Base-by-base conservation (phyloP, 2,329 filamentous ascomycete genomes). In the Dichotomopilus funicola region DNA sequence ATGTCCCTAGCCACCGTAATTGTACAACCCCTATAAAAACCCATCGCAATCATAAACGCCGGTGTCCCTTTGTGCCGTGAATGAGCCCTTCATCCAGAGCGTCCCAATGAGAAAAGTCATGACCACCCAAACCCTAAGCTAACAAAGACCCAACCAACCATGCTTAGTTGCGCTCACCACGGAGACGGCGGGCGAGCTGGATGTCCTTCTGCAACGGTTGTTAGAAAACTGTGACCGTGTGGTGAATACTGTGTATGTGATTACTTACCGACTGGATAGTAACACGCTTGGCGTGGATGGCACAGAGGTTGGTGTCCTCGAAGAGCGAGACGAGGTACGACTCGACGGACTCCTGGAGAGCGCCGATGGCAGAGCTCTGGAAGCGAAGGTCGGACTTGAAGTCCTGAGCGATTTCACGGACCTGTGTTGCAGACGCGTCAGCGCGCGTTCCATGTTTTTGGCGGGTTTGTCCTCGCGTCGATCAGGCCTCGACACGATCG, bases 211-310 rank as follows among this genome's bases (percentile, higher is more conserved):
- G 70, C 64, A 65, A 54, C 8, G 60, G 45, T 60, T 69, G 69
- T 77, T 70, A 76, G 72, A 49, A 57, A 7, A 12, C 13, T 13
- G 12, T 11, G 12, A 2, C 5, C 13, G 10, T 53, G 41, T 46
- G 37, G 8, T 37, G 35, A 6, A 35, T 42, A 37, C n/a, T 12
- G 38, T 56, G 33, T 19, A 13, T 4, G 53, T 53, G 46, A 46
- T 49, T 59, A 73, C 73, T 66, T 67, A 76, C 72, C 64, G 86
- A 86, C 77, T 92, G 92, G 77, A 97, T 97, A 70, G 92, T 97
- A 71, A 97, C 94, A 79, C 94, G 91, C 86, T 97, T 97, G 77
- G 94, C 92, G 78, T 97, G 94, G 75, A 97, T 96, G 71, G 94
- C 92, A 78, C 92, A 97, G 52, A 96, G 79, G 81, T 97, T 97